Conservation (phyloP, 192 early-diverging fungal genomes). For the Coemansia sp. region DNA sequence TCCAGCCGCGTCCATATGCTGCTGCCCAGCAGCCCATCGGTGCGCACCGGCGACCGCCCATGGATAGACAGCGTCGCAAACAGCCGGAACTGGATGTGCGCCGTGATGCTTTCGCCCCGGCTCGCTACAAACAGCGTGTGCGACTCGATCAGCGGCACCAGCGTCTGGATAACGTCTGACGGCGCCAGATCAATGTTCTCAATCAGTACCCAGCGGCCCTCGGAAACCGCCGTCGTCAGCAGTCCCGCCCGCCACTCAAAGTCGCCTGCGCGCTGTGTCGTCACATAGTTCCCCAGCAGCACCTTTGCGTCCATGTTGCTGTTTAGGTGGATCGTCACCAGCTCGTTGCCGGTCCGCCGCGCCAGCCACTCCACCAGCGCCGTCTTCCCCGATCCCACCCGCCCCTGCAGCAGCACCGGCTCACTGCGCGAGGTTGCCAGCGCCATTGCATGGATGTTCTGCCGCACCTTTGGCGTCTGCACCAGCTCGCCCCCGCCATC, state of each 20-base stretch:
- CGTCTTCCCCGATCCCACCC: constrained; percentile 85
- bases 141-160: constrained; percentile 89
- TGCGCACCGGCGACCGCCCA: constrained; percentile 35
- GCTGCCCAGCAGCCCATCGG: constrained; percentile 43
- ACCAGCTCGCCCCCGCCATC: constrained; percentile 48
- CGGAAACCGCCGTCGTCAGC: constrained; percentile 79
- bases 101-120: constrained; percentile 78
- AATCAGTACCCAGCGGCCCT: constrained; percentile 93
- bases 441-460: constrained; percentile 74
- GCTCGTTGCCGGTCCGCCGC: constrained; percentile 64
- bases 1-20: constrained; percentile 78
- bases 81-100: constrained; percentile 80
- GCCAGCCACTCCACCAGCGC: constrained; percentile 85
- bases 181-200: constrained; percentile 97
- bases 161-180: constrained; percentile 84
- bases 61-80: constrained; percentile 78
- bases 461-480: constrained; percentile 67
- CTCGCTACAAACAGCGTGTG: constrained; percentile 84
- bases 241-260: constrained; percentile 96
- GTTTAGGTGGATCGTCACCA: constrained; percentile 91
- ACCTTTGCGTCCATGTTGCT: constrained; percentile 95
- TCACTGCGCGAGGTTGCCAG: constrained; percentile 79
- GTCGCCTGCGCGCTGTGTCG: constrained; percentile 82
- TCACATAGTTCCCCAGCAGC: constrained; percentile 91
- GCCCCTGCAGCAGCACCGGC: constrained; percentile 83